Evolutionary conservation across 768 basidiomycete genomes (phyloP).

Genomic region (Mycena latifolia): DNA sequence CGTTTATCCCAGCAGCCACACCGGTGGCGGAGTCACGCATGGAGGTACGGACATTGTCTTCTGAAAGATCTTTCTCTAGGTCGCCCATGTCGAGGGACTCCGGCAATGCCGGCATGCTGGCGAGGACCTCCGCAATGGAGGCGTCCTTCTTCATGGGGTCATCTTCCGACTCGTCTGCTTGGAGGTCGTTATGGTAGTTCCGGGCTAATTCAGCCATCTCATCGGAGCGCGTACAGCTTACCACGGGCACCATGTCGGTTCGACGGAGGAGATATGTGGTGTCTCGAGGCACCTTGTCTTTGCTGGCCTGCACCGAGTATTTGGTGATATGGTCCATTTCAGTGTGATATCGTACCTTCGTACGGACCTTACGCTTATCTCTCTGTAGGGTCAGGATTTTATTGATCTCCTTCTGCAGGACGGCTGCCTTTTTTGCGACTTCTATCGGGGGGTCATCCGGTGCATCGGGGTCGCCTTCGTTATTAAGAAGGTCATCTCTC

Average conservation of each 20-base stretch:
- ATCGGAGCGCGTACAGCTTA: background rate
- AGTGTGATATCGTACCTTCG: background rate
- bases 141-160: background rate
- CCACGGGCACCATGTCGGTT: background rate
- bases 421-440: background rate
- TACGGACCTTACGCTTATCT: background rate
- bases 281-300: background rate
- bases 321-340: background rate
- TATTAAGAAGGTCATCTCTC: background rate
- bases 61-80: background rate
- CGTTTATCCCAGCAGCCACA: slow-evolving; percentile 2
- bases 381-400: background rate
- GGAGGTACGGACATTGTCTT: background rate
- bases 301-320: background rate
- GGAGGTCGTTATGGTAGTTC: slow-evolving; percentile 2
- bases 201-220: slow-evolving; percentile 6
- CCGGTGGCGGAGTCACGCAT: background rate
- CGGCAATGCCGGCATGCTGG: background rate
- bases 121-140: background rate
- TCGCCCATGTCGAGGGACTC: background rate
- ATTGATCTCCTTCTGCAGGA: background rate
- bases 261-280: background rate
- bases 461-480: background rate
- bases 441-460: background rate
- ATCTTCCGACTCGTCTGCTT: background rate